These are phyloP conservation scores for Plantago major DNA, from an alignment of 257 asterid genomes.

Conservation along the genomic window DNA sequence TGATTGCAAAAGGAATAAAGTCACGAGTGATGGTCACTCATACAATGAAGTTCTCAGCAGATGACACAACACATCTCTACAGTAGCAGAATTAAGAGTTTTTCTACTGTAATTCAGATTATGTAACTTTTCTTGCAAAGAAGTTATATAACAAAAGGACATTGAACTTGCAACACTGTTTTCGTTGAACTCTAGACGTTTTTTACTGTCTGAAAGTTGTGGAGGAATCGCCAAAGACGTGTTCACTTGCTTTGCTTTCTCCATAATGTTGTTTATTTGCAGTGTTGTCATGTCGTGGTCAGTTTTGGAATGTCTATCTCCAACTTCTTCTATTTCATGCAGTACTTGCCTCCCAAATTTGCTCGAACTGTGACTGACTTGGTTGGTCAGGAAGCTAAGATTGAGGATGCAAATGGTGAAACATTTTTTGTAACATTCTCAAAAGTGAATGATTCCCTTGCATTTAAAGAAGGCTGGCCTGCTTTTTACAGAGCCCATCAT, in stretches of 20 bases:
- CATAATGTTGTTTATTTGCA: not conserved
- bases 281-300: not conserved
- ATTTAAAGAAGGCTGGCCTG: constrained; percentile 54
- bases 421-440: constrained; percentile 35
- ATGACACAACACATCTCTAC: too few relatives aligned
- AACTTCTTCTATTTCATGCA: constrained; percentile 29
- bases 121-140: too few relatives aligned
- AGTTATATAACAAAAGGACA: too few relatives aligned
- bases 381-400: constrained; percentile 31
- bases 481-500: constrained; percentile 37
- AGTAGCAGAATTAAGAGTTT: too few relatives aligned
- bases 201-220: too few relatives aligned
- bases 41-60: too few relatives aligned
- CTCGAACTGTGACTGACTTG: constrained; percentile 26
- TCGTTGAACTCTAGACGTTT: too few relatives aligned
- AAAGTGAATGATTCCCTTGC: constrained; percentile 30
- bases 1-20: too few relatives aligned
- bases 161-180: too few relatives aligned
- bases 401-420: constrained; percentile 50
- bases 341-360: constrained; percentile 63
- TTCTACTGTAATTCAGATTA: too few relatives aligned
- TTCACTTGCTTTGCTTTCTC: not conserved
- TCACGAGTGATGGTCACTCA: too few relatives aligned
- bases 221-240: too few relatives aligned
- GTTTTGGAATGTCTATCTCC: not conserved